These are phyloP conservation scores for Penicillium hordei DNA, from an alignment of 2,329 filamentous ascomycete genomes.

Conservation along the genomic window DNA sequence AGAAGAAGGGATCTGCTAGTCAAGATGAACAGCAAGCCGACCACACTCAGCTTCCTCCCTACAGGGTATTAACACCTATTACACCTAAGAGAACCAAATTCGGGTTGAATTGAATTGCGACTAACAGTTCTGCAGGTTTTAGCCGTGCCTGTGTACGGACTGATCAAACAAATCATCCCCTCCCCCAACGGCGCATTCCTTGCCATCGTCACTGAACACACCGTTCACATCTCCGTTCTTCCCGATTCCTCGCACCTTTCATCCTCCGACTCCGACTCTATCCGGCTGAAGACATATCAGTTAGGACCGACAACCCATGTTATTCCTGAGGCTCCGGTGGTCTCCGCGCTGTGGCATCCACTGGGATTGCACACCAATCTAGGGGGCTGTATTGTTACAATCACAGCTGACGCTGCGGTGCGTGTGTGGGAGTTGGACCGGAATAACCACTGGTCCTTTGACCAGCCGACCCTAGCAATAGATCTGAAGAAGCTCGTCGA, in stretches of 20 bases:
- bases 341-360: slow-evolving; percentile 88
- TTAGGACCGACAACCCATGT: slow-evolving; percentile 92
- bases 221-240: slow-evolving; percentile 81
- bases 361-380: slow-evolving; percentile 66
- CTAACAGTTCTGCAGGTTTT: slow-evolving; percentile 58
- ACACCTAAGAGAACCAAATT: background rate
- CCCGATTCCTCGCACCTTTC: slow-evolving; percentile 77
- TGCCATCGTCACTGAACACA: slow-evolving; percentile 82
- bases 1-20: slow-evolving; percentile 29
- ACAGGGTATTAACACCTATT: slow-evolving; percentile 28
- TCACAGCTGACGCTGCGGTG: slow-evolving; percentile 84
- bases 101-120: background rate
- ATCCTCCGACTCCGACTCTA: slow-evolving; percentile 63
- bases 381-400: slow-evolving; percentile 78
- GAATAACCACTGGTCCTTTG: slow-evolving; percentile 84
- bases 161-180: slow-evolving; percentile 80
- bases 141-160: slow-evolving; percentile 72
- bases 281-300: slow-evolving; percentile 83
- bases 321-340: slow-evolving; percentile 76
- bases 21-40: slow-evolving; percentile 24
- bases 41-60: slow-evolving; percentile 37
- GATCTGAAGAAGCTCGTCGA: slow-evolving; percentile 88
- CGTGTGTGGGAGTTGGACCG: slow-evolving; percentile 86
- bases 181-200: slow-evolving; percentile 81
- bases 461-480: slow-evolving; percentile 76